Evolutionary conservation across 306 rosid genomes (phyloP), one percentile per base, ranked within the genome.

Genomic region (Malus asiatica): DNA sequence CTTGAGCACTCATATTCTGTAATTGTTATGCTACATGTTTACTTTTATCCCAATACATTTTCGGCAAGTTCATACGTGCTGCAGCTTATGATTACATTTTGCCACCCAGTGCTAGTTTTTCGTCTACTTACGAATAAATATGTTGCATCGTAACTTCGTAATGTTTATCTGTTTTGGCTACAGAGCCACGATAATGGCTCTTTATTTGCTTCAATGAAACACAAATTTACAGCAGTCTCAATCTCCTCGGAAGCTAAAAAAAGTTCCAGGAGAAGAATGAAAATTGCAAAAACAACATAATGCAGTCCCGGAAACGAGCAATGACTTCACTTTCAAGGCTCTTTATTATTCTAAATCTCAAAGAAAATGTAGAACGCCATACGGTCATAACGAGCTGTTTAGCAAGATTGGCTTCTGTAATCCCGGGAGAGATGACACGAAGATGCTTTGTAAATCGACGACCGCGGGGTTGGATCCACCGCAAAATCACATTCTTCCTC

Each of bases 401-500:
- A 35, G 8, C 45, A 65, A 35, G 70, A 33, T 19, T 65, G 27
- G 8, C 48, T 11, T 65, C 70, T 33, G 46, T 65, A 65, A 35
- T 35, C 46, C 48, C 2, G 48, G 40, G 27, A 33, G 69, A 19
- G 25, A 59, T 73, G 30, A 45, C 40, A 22, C 7, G 76, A 23
- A 59, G 58, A 35, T 35, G 40, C 0, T 35, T 35, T 60, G 27
- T 16, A 25, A 10, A 60, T 2, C 1, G 68, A 25, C 14, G 77
- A 11, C 58, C 4, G 57, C 27, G 29, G 18, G 68, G 42, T 60
- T 42, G 44, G 57, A 73, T 73, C 68, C 25, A 25, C 44, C 53
- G 44, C 78, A 22, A 80, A 74, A 73, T 78, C 83, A 45, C 71
- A 64, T 72, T 84, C 90, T 69, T 84, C 88, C 74, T 87, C 87